Conservation (phyloP, 441 rosid species). For the Metrosideros polymorpha region DNA sequence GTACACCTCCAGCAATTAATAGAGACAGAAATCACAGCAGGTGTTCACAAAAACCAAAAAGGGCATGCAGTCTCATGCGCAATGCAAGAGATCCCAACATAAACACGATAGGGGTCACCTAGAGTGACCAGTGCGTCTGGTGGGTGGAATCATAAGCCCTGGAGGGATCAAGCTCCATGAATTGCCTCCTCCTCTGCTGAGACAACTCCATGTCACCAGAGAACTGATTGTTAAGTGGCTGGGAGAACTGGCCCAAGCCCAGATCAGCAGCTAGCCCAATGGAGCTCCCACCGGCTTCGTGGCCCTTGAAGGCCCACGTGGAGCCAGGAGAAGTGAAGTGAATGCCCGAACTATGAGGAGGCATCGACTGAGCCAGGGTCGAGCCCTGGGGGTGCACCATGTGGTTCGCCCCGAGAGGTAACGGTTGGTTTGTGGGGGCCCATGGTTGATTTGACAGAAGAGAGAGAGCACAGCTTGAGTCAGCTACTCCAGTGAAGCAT, state of each 20-base stretch:
- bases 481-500: conserved; percentile 56
- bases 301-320: conserved; percentile 50
- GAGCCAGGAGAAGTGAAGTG: conserved; percentile 22
- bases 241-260: conserved; percentile 43
- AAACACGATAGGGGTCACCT: background rate
- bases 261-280: conserved; percentile 31
- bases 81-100: background rate
- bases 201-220: conserved; percentile 35
- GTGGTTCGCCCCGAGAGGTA: conserved; percentile 22
- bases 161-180: conserved; percentile 45
- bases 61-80: background rate
- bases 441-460: conserved; percentile 97
- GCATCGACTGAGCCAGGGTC: conserved; percentile 37
- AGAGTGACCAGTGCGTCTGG: conserved; percentile 64
- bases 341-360: conserved; percentile 18
- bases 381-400: conserved; percentile 26
- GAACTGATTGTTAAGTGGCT: conserved; percentile 34
- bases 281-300: conserved; percentile 19
- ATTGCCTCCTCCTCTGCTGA: conserved; percentile 48
- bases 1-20: background rate
- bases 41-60: background rate
- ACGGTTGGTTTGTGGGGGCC: conserved; percentile 34
- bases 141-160: conserved; percentile 45
- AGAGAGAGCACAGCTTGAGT: conserved; percentile 99
- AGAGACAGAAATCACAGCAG: background rate